phyloP scores from a whole-genome alignment of 768 basidiomycete species.

The Tulasnella sp. region DNA sequence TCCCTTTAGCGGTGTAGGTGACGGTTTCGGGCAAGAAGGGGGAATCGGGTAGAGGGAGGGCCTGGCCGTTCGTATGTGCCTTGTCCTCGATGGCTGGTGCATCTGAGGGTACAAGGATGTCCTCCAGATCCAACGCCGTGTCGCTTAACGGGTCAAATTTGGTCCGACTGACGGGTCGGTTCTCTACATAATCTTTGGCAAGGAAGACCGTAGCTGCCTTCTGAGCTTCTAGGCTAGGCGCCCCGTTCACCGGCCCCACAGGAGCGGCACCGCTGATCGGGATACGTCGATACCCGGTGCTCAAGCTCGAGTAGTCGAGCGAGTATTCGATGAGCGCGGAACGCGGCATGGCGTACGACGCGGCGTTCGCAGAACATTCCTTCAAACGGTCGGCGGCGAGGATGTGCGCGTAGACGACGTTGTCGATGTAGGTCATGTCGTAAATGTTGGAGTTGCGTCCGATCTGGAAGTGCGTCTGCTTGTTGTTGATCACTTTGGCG shows the following conservation, averaged over 20 bases:
- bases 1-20: constrained; percentile 27
- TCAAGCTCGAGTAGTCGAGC: constrained; percentile 50
- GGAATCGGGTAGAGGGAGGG: constrained; percentile 4
- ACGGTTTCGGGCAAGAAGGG: constrained; percentile 14
- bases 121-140: constrained; percentile 38
- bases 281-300: constrained; percentile 51
- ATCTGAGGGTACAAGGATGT: constrained; percentile 32
- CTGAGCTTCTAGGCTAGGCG: constrained; percentile 39
- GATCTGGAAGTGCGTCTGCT: constrained; percentile 86
- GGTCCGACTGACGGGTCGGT: constrained; percentile 52
- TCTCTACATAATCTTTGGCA: constrained; percentile 31
- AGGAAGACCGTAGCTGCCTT: constrained; percentile 48
- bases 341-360: constrained; percentile 31
- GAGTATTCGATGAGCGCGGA: constrained; percentile 29
- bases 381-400: constrained; percentile 81
- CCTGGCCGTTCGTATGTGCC: not conserved
- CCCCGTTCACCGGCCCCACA: constrained; percentile 64
- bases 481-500: constrained; percentile 62
- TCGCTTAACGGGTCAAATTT: constrained; percentile 74
- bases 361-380: constrained; percentile 35
- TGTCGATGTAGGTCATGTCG: constrained; percentile 95
- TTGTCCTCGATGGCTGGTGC: constrained; percentile 24
- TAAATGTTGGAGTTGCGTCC: constrained; percentile 88
- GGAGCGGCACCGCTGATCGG: constrained; percentile 76
- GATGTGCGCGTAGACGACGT: constrained; percentile 87